Percentiles rank a stretch among this genome's conserved stretches.
Conservation (phyloP, 352 stramenopile species). For the Pythium chondricola region DNA sequence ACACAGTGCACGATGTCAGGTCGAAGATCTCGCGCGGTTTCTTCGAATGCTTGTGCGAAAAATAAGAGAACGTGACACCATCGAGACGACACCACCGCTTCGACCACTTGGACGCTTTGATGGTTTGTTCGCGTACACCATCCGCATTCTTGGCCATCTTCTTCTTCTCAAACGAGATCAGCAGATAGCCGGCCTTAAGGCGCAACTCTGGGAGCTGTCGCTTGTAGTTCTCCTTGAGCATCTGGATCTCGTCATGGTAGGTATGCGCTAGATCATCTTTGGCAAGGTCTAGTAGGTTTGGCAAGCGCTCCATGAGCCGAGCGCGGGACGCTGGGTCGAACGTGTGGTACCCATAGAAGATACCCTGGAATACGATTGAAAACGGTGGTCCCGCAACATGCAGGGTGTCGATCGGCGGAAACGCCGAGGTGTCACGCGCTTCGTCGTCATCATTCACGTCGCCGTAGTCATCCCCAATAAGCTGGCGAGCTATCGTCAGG, state of each 20-base stretch:
- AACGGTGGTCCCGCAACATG: conserved; percentile 38
- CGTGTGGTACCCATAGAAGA: conserved; percentile 74
- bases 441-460: background rate
- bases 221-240: conserved; percentile 82
- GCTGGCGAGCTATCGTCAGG: conserved; percentile 27
- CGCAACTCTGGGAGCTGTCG: conserved; percentile 69
- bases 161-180: conserved; percentile 68
- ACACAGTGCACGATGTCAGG: conserved; percentile 57
- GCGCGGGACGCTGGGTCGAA: conserved; percentile 43
- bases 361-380: conserved; percentile 52
- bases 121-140: conserved; percentile 46
- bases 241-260: conserved; percentile 79
- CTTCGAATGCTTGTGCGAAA: conserved; percentile 71
- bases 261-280: conserved; percentile 77
- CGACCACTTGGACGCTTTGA: conserved; percentile 68
- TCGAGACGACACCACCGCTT: conserved; percentile 81
- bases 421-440: no score
- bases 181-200: conserved; percentile 75
- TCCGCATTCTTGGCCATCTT: conserved; percentile 46
- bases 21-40: conserved; percentile 71
- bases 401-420: conserved; percentile 14
- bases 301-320: conserved; percentile 65
- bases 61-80: conserved; percentile 71
- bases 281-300: conserved; percentile 58
- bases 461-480: conserved; percentile 8